Base-by-base conservation (phyloP, 495 filamentous ascomycete genomes). In the Aspergillus avenaceus region DNA sequence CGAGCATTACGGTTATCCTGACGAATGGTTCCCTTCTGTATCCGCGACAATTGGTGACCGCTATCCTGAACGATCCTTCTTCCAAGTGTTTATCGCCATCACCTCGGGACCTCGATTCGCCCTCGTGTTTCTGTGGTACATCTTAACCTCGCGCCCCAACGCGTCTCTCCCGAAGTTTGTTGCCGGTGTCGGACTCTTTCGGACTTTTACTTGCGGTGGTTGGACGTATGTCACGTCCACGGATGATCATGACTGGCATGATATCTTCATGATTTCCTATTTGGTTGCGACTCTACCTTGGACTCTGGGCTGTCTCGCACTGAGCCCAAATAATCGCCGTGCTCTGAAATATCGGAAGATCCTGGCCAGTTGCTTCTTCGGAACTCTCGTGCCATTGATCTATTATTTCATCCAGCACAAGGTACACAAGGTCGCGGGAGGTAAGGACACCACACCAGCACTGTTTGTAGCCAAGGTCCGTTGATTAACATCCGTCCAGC, bases 381-480 rank as follows among this genome's bases (percentile, higher is more conserved):
- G 86, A 42, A 95, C 89, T 1, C 69, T 97, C 32, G 83, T 96
- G 22, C 91, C 91, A 40, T 73, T 97, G 72, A 79, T 97, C 27
- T 97, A 97, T 71, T 99, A 86, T 61, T 99, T 97, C 64, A 95
- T 99, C 58, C 95, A 99, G 62, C 93, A 99, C 74, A 99, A 98
- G 69, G 86, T 99, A 38, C 91, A 97, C 65, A 90, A 85, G 54
- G 83, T 97, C 51, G 71, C 95, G 34, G 93, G 93, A 84, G 93
- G 93, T 97, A 76, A 72, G 83, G 5, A 38, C 67, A 47, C 46
- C n/a, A 34, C 41, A n/a, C 22, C 11, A 8, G 11, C 14, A n/a
- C 26, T 45, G 13, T 12, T 24, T n/a, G 36, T 41, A 22, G n/a
- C 32, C 37, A 52, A 4, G 25, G 42, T 53, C 43, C 50, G 47